Conservation (phyloP, 345 rosid species). For the Corymbia maculata region DNA sequence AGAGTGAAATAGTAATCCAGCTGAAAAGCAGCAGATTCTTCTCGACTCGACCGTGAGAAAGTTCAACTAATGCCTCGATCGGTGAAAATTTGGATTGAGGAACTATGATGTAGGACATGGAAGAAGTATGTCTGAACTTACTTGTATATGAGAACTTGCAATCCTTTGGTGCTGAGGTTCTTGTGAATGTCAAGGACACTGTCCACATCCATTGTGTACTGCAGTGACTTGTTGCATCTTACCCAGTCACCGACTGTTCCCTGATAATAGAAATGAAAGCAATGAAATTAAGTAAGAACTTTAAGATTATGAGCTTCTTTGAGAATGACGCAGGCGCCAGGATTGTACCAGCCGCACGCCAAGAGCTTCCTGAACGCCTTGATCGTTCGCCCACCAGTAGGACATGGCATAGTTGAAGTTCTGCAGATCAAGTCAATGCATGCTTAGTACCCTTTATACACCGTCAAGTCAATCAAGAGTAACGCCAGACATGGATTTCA, state of each 20-base stretch:
- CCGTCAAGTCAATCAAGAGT: background rate
- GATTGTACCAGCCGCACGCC: conserved; percentile 14
- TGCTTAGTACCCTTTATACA: background rate
- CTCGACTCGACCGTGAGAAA: background rate
- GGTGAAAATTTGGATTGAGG: background rate
- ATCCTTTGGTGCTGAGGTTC: conserved; percentile 5
- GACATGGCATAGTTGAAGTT: conserved; percentile 12
- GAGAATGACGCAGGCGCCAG: background rate
- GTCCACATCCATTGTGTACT: conserved; percentile 5
- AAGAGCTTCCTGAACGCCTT: conserved; percentile 15
- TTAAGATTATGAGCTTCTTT: background rate
- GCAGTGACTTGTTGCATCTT: conserved; percentile 18
- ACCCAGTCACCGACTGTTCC: conserved; percentile 9
- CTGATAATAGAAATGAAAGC: background rate
- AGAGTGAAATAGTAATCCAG: background rate
- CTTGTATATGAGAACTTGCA: conserved; percentile 13
- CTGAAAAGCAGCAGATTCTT: background rate
- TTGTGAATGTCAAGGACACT: conserved; percentile 12
- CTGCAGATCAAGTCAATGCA: background rate
- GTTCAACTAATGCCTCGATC: background rate
- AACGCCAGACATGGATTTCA: background rate
- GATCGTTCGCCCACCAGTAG: conserved; percentile 14
- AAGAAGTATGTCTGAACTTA: background rate
- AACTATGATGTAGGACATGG: background rate
- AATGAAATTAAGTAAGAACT: background rate